A percentile compares a stretch with the other conserved stretches of the same genome.
phyloP scores from a whole-genome alignment of 2,329 filamentous ascomycete genomes.

The Chrysoporthe puriensis region DNA sequence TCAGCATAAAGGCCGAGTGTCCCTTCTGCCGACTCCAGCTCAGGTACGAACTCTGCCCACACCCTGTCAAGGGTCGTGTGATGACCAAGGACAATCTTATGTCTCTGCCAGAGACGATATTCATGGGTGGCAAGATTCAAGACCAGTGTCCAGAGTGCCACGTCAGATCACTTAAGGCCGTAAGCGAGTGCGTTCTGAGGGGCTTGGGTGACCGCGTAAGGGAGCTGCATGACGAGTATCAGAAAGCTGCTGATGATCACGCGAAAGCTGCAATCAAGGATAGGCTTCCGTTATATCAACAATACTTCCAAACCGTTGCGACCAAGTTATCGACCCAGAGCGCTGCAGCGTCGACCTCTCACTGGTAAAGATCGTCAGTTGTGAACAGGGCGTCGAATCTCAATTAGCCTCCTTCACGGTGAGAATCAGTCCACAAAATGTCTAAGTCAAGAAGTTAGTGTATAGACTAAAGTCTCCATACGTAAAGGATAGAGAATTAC shows the following conservation, averaged over 20 bases:
- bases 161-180: constrained; percentile 7
- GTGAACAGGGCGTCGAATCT: too few relatives aligned
- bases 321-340: not conserved
- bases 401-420: too few relatives aligned
- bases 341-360: constrained; percentile 1
- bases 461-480: too few relatives aligned
- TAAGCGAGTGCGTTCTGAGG: constrained; percentile 1
- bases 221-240: constrained; percentile 6
- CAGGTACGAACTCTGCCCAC: constrained; percentile 20
- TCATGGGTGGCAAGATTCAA: constrained; percentile 9
- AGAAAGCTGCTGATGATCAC: not conserved
- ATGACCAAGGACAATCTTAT: constrained; percentile 16
- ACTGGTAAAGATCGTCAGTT: not conserved
- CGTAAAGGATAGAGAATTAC: too few relatives aligned
- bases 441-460: too few relatives aligned
- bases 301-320: constrained; percentile 9
- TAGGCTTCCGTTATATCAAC: not conserved
- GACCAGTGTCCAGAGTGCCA: constrained; percentile 19
- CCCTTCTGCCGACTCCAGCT: constrained; percentile 20
- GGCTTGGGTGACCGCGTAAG: constrained; percentile 1
- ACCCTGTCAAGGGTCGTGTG: constrained; percentile 8
- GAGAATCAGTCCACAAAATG: too few relatives aligned
- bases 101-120: constrained; percentile 15
- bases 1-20: constrained; percentile 9
- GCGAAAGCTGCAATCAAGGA: constrained; percentile 1